Percentiles rank a stretch among this genome's conserved stretches.
phyloP scores from a whole-genome alignment of 2,329 filamentous ascomycete species.

The Nemania serpens region DNA sequence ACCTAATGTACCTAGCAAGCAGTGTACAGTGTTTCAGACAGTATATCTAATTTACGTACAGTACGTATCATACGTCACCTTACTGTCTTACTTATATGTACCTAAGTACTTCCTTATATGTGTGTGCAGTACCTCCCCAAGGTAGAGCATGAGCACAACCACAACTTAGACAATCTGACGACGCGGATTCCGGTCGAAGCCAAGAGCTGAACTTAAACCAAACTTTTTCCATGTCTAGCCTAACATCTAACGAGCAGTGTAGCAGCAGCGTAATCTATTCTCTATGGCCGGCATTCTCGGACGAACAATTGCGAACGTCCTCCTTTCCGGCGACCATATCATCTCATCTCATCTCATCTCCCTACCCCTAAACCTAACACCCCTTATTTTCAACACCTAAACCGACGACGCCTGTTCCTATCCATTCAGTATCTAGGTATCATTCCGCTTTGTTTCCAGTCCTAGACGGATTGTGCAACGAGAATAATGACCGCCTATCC shows the following conservation, averaged over 20 bases:
- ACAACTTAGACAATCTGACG: no score
- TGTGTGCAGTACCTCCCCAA: no score
- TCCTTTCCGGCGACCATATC: not conserved
- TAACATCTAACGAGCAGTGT: conserved; percentile 13
- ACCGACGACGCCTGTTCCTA: not conserved
- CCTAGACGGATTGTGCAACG: conserved; percentile 5
- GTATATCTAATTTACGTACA: no score
- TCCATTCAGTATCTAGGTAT: conserved; percentile 15
- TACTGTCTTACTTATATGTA: no score
- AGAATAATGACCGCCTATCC: conserved; percentile 18
- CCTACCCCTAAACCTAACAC: not conserved
- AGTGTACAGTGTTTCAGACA: no score
- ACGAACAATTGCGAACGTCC: not conserved
- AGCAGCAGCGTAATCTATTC: conserved; percentile 20
- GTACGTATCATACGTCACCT: no score
- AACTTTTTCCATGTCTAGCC: not conserved
- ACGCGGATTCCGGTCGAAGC: no score
- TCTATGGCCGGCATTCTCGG: conserved; percentile 16
- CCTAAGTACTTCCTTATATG: not conserved
- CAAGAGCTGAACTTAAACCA: no score
- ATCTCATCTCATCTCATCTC: no score
- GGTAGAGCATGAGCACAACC: no score
- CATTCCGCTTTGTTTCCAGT: conserved; percentile 22
- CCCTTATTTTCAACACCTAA: not conserved
- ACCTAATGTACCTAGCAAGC: no score